Percentiles rank a stretch among this genome's conserved stretches.
phyloP scores from a whole-genome alignment of 805 yeast species.

The Ogataea neopini region DNA sequence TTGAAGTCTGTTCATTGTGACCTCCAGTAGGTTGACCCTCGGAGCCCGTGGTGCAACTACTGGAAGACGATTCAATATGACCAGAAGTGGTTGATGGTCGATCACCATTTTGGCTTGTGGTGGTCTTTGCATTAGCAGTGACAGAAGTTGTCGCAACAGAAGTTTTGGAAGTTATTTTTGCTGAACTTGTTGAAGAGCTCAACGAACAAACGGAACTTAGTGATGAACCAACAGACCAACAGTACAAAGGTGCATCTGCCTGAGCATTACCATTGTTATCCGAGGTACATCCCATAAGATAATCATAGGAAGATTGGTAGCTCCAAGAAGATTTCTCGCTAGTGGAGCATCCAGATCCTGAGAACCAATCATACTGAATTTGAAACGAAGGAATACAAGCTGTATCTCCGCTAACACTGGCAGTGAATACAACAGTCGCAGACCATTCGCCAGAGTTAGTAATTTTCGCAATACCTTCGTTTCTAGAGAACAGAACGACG shows the following conservation, averaged over 20 bases:
- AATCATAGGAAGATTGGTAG: constrained; percentile 26
- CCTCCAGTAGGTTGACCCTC: too few species aligned
- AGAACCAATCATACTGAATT: constrained; percentile 36
- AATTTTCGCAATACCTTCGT: constrained; percentile 22
- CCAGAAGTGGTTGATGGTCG: too few species aligned
- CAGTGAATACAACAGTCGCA: constrained; percentile 30
- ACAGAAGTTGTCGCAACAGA: background rate
- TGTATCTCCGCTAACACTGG: constrained; percentile 14
- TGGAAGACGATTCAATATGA: too few species aligned
- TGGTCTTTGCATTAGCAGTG: too few species aligned
- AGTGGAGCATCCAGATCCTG: constrained; percentile 21
- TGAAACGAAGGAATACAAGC: constrained; percentile 32
- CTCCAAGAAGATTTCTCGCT: constrained; percentile 15
- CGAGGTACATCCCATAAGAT: constrained; percentile 28
- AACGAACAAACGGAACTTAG: background rate
- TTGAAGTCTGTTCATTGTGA: too few species aligned
- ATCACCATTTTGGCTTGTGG: too few species aligned
- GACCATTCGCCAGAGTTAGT: constrained; percentile 31
- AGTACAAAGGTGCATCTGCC: constrained; percentile 30
- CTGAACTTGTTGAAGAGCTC: background rate
- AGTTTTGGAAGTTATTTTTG: background rate
- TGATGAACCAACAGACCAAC: constrained; percentile 20
- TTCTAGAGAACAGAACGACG: constrained; percentile 28
- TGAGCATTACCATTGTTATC: constrained; percentile 33
- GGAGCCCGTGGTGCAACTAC: too few species aligned